A percentile compares a stretch with the other conserved stretches of the same genome.
These are phyloP conservation scores for Aspergillus asperescens DNA, from an alignment of 495 filamentous ascomycete genomes.

Conservation along the genomic window DNA sequence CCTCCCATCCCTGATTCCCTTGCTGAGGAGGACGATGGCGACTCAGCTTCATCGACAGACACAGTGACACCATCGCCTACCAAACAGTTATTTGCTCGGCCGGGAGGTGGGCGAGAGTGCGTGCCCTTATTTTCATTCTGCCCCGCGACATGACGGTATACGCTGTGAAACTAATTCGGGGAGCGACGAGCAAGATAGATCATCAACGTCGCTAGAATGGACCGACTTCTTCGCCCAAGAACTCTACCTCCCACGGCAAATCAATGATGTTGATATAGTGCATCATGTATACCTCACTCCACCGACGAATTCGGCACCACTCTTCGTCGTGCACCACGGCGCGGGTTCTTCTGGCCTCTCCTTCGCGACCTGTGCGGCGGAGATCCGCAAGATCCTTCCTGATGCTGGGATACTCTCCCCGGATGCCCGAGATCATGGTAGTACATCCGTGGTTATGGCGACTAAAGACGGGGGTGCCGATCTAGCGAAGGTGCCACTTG, in stretches of 20 bases:
- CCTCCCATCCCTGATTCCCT: slow-evolving; percentile 35
- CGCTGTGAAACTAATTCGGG: slow-evolving; percentile 14
- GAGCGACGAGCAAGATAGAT: slow-evolving; percentile 16
- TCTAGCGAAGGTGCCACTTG: slow-evolving; percentile 38
- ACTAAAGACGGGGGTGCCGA: background rate
- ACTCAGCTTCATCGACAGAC: slow-evolving; percentile 79
- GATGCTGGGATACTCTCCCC: slow-evolving; percentile 76
- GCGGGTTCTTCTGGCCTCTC: slow-evolving; percentile 85
- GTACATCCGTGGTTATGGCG: slow-evolving; percentile 45
- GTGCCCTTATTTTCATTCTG: slow-evolving; percentile 17
- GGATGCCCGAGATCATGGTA: slow-evolving; percentile 84
- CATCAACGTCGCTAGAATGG: slow-evolving; percentile 60
- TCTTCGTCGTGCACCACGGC: slow-evolving; percentile 88
- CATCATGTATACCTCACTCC: slow-evolving; percentile 83
- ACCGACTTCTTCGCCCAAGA: slow-evolving; percentile 84
- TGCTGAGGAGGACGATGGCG: slow-evolving; percentile 45
- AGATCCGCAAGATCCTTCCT: slow-evolving; percentile 73
- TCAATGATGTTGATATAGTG: slow-evolving; percentile 43
- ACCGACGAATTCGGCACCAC: slow-evolving; percentile 51
- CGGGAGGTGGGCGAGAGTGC: slow-evolving; percentile 47
- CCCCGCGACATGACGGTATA: background rate
- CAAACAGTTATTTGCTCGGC: slow-evolving; percentile 65
- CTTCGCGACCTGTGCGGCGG: slow-evolving; percentile 71
- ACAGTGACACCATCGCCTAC: slow-evolving; percentile 79
- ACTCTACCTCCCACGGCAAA: slow-evolving; percentile 57